These are phyloP conservation scores for Nemania sp. DNA, from an alignment of 2,329 filamentous ascomycete genomes.

Conservation along the genomic window DNA sequence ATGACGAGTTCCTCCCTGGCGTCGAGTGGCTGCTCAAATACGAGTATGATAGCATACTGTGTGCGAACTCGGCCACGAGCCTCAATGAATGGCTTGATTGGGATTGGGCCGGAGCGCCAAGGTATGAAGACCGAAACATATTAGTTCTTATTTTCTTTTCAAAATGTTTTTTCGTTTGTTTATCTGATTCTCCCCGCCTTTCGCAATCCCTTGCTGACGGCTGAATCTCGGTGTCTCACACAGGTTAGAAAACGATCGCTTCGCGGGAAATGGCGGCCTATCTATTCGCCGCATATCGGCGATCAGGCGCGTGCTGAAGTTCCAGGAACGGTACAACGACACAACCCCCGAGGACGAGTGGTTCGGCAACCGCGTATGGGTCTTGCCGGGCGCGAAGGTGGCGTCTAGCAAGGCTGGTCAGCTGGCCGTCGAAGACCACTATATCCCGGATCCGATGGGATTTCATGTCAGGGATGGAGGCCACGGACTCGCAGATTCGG, in stretches of 20 bases:
- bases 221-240: not conserved
- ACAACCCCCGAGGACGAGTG: conserved; percentile 67
- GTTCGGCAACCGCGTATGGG: conserved; percentile 63
- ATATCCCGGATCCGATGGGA: conserved; percentile 64
- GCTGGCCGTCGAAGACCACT: conserved; percentile 64
- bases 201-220: conserved; percentile 3
- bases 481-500: conserved; percentile 54
- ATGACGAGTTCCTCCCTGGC: conserved; percentile 62
- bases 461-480: conserved; percentile 64
- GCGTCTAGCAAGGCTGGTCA: conserved; percentile 56
- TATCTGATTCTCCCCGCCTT: not conserved
- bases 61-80: conserved; percentile 63
- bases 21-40: conserved; percentile 68
- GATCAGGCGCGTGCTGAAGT: conserved; percentile 61
- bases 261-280: conserved; percentile 66
- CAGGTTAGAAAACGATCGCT: conserved; percentile 57
- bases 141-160: not conserved
- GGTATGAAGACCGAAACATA: conserved; percentile 48
- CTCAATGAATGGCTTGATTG: conserved; percentile 67
- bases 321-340: conserved; percentile 64
- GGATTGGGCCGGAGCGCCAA: conserved; percentile 66
- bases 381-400: conserved; percentile 62
- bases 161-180: not conserved
- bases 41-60: conserved; percentile 67
- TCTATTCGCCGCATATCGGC: conserved; percentile 65